These are phyloP conservation scores for Emergomyces pasteurianus DNA, from an alignment of 2,329 filamentous ascomycete genomes.

Conservation along the genomic window DNA sequence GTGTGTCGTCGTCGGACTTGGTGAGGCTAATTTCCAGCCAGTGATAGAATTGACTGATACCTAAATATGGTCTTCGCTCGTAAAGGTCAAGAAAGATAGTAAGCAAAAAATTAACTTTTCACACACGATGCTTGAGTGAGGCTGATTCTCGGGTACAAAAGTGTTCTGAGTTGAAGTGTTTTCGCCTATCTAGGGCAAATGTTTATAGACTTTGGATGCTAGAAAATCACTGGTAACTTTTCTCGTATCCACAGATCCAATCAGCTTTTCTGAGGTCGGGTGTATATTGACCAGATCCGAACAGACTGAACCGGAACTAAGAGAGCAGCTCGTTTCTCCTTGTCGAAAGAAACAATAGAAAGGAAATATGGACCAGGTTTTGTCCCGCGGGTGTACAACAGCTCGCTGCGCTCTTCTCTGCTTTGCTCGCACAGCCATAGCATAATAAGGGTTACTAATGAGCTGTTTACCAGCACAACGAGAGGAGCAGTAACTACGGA, in stretches of 20 bases:
- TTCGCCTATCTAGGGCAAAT: background rate
- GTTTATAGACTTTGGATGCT: background rate
- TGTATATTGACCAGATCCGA: background rate
- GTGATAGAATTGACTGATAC: background rate
- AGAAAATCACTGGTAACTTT: too few species aligned
- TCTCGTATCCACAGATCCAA: background rate
- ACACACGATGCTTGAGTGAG: background rate
- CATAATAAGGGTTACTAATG: background rate
- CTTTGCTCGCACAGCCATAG: background rate
- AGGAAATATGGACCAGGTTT: background rate
- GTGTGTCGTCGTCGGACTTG: background rate
- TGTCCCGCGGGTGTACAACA: background rate
- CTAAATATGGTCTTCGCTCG: background rate
- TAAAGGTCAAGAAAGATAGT: too few species aligned
- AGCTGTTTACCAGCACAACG: background rate
- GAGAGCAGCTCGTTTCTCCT: background rate
- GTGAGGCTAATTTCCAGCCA: background rate
- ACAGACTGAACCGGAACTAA: background rate
- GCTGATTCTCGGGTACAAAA: background rate
- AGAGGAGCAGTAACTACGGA: too few species aligned
- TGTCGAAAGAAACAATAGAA: background rate
- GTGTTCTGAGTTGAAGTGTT: background rate
- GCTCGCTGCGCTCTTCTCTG: background rate
- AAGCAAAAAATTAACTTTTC: background rate
- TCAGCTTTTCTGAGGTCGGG: background rate